Evolutionary conservation across 2,329 filamentous ascomycete species (phyloP), one percentile per base, ranked within the genome.

Genomic region (Sporothrix pallida): DNA sequence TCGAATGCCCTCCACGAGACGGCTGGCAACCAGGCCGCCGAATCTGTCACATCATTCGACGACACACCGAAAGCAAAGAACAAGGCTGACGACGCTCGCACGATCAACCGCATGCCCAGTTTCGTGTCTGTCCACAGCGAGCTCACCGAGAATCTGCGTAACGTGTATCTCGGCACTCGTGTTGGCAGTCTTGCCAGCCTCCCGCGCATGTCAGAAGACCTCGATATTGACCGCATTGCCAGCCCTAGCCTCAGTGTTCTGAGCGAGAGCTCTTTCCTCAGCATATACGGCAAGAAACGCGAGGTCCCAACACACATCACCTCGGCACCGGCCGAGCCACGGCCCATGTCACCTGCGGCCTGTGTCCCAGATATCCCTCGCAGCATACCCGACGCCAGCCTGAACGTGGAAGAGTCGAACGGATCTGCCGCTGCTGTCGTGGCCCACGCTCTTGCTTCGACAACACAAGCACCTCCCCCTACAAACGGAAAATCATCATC

Each of bases 211-310:
- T 81, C 81, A 0, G 86, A 87, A 67, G 84, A 82, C 31, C 78
- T 73, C 31, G 77, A 79, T 17, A 71, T 81, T 65, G 78, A 87
- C 75, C 84, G 83, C 71, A 78, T 88, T 74, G 83, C 83, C 42
- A 92, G 89, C 76, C 90, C 90, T 3, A 87, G 86, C 48, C 81
- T 92, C 69, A 92, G 90, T 76, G 83, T 91, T 13, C 80, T 92
- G 75, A 92, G 90, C 76, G 89, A 92, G 79, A 91, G 89, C 78
- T 92, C 90, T 0, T 91, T 92, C 77, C 77, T 87, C 26, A 92
- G 90, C 76, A 83, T 92, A 0, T 92, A 92, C 72, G 90, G 89
- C 2, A 80, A 83, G 31, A 85, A 84, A 75, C 77, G 75, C 8
- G 70, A 76, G 37, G 5, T 52, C 3, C 65, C 65, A 7, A 54